A percentile compares a stretch with the other conserved stretches of the same genome.
Conservation (phyloP, 495 filamentous ascomycete genomes). For the Talaromyces thailandensis region DNA sequence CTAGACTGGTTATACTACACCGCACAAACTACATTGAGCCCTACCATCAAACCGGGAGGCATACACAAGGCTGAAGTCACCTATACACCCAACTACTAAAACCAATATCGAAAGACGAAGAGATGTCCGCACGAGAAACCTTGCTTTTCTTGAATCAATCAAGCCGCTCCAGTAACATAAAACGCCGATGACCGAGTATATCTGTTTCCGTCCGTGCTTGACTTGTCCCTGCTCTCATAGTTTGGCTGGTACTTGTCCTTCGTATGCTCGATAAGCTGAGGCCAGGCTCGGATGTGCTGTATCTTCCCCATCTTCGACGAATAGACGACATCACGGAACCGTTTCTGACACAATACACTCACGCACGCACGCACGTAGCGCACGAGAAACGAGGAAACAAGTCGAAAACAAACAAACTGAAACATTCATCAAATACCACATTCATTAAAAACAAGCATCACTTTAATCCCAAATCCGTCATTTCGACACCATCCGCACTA, state of each 20-base stretch:
- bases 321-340: not conserved
- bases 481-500: slow-evolving; percentile 49
- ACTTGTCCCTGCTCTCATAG: not conserved
- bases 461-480: slow-evolving; percentile 42
- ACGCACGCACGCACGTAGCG: not conserved
- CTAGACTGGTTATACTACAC: not conserved
- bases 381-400: not conserved
- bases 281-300: not conserved
- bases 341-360: not conserved
- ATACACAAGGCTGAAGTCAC: not conserved
- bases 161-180: not conserved
- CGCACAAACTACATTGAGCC: not conserved
- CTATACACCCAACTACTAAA: not conserved
- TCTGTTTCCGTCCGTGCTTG: not conserved
- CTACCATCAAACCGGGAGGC: not conserved
- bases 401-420: not conserved
- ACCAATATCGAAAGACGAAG: not conserved
- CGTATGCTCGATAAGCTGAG: not conserved
- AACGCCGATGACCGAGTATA: not conserved
- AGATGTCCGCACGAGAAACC: not conserved
- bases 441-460: slow-evolving; percentile 8
- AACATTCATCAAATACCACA: not conserved
- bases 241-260: not conserved
- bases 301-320: not conserved
- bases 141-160: not conserved